phyloP scores from a whole-genome alignment of 2,329 filamentous ascomycete genomes.

The Fusarium anguioides region DNA sequence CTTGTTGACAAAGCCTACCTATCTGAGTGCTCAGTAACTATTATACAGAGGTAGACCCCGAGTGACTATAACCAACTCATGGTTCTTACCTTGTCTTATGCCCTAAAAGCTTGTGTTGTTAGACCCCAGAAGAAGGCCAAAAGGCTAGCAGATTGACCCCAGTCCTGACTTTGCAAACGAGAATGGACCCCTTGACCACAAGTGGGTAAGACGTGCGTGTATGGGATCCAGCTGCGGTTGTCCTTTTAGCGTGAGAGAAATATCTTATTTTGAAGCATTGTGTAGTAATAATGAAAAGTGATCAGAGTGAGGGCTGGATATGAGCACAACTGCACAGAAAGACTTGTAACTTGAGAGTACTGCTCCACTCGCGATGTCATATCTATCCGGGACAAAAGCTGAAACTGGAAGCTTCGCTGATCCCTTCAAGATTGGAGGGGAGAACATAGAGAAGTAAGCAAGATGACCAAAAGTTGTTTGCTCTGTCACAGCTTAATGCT shows the following conservation, averaged over 20 bases:
- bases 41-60: neutral
- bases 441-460: neutral
- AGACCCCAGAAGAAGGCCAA: neutral
- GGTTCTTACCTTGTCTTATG: neutral
- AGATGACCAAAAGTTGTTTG: no score
- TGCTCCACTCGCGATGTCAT: neutral
- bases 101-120: neutral
- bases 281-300: no score
- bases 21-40: neutral
- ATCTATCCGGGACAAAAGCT: neutral
- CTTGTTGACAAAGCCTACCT: neutral
- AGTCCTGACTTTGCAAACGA: neutral
- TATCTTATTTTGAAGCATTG: neutral
- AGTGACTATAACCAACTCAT: neutral
- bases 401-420: neutral
- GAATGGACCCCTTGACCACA: neutral
- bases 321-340: neutral
- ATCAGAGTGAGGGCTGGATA: neutral
- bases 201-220: neutral
- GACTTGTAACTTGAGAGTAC: neutral
- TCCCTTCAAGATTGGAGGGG: neutral
- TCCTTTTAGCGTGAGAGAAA: neutral
- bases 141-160: neutral
- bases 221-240: neutral
- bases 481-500: no score